These are phyloP conservation scores for Domatiomyces catenatus DNA, from an alignment of 2,329 filamentous ascomycete species.

Conservation along the genomic window DNA sequence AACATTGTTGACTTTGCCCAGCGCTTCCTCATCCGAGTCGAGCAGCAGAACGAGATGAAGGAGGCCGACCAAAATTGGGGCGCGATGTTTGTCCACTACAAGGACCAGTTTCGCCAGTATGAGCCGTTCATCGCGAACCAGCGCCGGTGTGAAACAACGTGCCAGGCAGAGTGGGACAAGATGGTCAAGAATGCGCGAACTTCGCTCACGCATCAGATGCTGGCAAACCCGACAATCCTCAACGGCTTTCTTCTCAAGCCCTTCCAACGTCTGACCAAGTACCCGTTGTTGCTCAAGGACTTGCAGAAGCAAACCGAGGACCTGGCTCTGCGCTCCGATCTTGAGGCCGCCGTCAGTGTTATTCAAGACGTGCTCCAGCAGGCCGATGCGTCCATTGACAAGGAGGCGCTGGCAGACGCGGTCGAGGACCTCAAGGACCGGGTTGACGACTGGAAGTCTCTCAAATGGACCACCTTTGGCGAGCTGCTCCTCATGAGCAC, in stretches of 20 bases:
- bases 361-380: constrained; percentile 67
- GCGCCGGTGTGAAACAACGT: constrained; percentile 73
- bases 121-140: constrained; percentile 97
- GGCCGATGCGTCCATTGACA: constrained; percentile 82
- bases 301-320: constrained; percentile 70
- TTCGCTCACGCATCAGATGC: constrained; percentile 55
- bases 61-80: constrained; percentile 77
- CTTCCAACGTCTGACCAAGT: constrained; percentile 89
- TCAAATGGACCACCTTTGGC: constrained; percentile 81
- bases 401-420: constrained; percentile 69
- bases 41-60: constrained; percentile 80
- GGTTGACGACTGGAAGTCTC: constrained; percentile 95
- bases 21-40: constrained; percentile 84
- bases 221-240: constrained; percentile 71
- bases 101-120: constrained; percentile 81
- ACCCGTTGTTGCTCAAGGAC: constrained; percentile 81
- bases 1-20: constrained; percentile 89
- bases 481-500: constrained; percentile 75
- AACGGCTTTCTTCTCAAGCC: constrained; percentile 91
- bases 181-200: constrained; percentile 54
- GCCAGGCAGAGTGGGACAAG: constrained; percentile 73
- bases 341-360: constrained; percentile 62
- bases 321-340: constrained; percentile 53
- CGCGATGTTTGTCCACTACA: constrained; percentile 70
- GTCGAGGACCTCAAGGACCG: constrained; percentile 64